phyloP scores from a whole-genome alignment of 2,329 filamentous ascomycete species.

The Xylaria sp. region DNA sequence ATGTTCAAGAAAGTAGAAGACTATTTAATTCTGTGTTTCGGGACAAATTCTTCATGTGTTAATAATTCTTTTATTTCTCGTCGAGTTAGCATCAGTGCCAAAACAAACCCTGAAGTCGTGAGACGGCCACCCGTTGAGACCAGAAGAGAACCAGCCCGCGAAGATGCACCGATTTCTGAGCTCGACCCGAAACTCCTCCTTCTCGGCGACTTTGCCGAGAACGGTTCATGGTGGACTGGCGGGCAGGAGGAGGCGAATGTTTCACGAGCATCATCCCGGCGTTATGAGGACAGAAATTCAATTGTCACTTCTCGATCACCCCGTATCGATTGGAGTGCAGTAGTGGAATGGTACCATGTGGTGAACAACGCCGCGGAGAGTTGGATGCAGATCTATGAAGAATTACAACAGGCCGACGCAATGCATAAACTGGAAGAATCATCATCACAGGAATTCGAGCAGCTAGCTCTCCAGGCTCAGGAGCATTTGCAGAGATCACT shows the following conservation, averaged over 20 bases:
- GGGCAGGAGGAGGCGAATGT: constrained; percentile 57
- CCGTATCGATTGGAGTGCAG: constrained; percentile 78
- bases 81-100: constrained; percentile 52
- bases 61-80: constrained; percentile 78
- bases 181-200: constrained; percentile 80
- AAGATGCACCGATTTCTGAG: constrained; percentile 63
- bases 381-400: constrained; percentile 72
- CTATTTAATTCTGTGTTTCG: constrained; percentile 76
- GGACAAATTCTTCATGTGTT: constrained; percentile 75
- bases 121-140: constrained; percentile 50
- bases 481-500: constrained; percentile 75
- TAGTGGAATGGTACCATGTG: constrained; percentile 79
- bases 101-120: constrained; percentile 45
- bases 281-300: constrained; percentile 50
- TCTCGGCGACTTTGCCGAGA: constrained; percentile 81
- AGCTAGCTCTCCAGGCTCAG: constrained; percentile 66
- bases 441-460: constrained; percentile 59
- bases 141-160: constrained; percentile 49
- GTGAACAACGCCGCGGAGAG: constrained; percentile 73
- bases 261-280: constrained; percentile 50
- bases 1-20: constrained; percentile 83
- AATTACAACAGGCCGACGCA: constrained; percentile 56
- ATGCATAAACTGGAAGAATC: constrained; percentile 49
- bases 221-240: constrained; percentile 84
- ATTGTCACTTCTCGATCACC: constrained; percentile 70